These are phyloP conservation scores for Candida dajiaensis DNA, from an alignment of 805 yeast genomes.

Conservation along the genomic window DNA sequence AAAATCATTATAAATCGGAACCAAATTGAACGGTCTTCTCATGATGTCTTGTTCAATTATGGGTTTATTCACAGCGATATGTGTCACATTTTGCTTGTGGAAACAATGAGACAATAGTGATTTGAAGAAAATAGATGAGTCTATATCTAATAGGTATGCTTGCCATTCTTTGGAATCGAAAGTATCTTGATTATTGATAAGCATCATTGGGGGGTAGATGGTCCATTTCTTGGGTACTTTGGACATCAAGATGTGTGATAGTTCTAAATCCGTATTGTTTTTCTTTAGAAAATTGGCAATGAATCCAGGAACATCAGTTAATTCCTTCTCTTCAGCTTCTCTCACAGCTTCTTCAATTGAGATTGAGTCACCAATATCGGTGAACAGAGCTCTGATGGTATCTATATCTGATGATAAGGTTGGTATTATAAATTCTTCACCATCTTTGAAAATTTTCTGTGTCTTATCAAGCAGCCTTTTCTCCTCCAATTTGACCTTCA, in stretches of 20 bases:
- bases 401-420: constrained; percentile 3
- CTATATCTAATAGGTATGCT: constrained; percentile 11
- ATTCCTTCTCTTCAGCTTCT: not conserved
- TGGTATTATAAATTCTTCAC: constrained; percentile 18
- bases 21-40: constrained; percentile 59
- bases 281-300: not conserved
- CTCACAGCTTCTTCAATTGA: not conserved
- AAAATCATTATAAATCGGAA: constrained; percentile 61
- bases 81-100: constrained; percentile 34
- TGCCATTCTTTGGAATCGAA: constrained; percentile 37
- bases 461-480: constrained; percentile 18
- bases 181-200: constrained; percentile 46
- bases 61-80: constrained; percentile 68
- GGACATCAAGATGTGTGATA: not conserved
- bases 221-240: constrained; percentile 50
- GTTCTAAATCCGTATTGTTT: not conserved
- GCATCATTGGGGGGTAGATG: constrained; percentile 60
- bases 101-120: constrained; percentile 18
- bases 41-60: constrained; percentile 48
- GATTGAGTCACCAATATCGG: not conserved
- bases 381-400: not conserved
- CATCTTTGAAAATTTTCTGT: constrained; percentile 5
- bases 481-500: constrained; percentile 20
- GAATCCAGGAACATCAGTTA: not conserved
- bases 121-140: constrained; percentile 13